Conservation (phyloP, 2,329 filamentous ascomycete species). For the Penicillium occitanis region DNA sequence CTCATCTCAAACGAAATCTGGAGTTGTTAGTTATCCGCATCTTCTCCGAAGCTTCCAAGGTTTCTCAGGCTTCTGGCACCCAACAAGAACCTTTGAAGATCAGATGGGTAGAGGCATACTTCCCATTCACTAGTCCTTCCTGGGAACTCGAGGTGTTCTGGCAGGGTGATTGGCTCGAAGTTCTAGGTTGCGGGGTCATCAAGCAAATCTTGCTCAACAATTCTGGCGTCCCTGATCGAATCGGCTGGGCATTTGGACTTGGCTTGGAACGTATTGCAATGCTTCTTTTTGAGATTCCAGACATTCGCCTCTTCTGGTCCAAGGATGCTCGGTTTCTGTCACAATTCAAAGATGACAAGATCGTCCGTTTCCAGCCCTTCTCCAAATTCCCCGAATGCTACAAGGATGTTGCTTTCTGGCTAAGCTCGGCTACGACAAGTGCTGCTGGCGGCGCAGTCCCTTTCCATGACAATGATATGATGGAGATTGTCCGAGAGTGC, state of each 20-base stretch:
- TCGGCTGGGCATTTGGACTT: conserved; percentile 95
- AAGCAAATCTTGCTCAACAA: conserved; percentile 77
- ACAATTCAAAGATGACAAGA: conserved; percentile 66
- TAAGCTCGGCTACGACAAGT: conserved; percentile 50
- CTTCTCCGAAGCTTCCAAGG: conserved; percentile 73
- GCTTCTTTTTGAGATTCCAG: conserved; percentile 92
- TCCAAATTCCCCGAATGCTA: conserved; percentile 87
- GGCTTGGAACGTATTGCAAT: conserved; percentile 95
- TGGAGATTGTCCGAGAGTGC: conserved; percentile 86
- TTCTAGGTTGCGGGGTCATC: conserved; percentile 88
- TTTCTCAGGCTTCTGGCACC: conserved; percentile 53
- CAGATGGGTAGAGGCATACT: conserved; percentile 95
- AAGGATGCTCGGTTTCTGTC: conserved; percentile 77
- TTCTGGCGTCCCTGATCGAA: conserved; percentile 69
- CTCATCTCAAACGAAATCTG: conserved; percentile 83
- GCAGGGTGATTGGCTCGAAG: conserved; percentile 91
- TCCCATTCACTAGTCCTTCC: conserved; percentile 92
- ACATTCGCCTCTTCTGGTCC: conserved; percentile 97
- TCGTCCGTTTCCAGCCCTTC: conserved; percentile 75
- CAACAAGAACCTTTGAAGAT: conserved; percentile 74
- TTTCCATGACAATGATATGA: conserved; percentile 94
- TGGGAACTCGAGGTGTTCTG: conserved; percentile 97
- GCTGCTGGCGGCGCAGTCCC: conserved; percentile 40
- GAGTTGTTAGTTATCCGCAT: conserved; percentile 89
- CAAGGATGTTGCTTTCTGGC: conserved; percentile 95